Evolutionary conservation across 2,329 filamentous ascomycete genomes (phyloP), one percentile per base, ranked within the genome.

Genomic region (Immersiporthe knoxdaviesiana): DNA sequence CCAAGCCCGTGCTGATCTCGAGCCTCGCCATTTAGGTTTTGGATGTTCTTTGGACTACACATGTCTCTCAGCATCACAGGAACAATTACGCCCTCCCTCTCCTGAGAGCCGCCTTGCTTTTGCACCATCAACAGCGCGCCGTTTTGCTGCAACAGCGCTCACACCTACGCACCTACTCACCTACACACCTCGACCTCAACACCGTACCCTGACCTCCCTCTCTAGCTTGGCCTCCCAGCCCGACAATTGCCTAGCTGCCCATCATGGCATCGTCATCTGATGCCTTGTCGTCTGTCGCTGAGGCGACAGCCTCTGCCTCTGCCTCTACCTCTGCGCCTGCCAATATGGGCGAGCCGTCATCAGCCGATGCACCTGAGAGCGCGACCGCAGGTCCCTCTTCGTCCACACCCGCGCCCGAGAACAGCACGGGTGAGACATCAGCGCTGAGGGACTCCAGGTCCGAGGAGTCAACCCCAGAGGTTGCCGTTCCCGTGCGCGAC

Each of bases 401-500:
- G 60, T 77, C 78, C 41, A 74, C 76, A 63, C 75, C 77, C 66
- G 74, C 78, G 32, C 74, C 78, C 63, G 75, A 73, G 24, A 69
- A 75, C 56, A 70, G 71, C 24, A 70, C 72, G 68, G 72, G 68
- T 32, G 67, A 69, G 64, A 52, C 66, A 11, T 24, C 68, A 63
- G 65, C 67, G 37, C 54, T 66, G 24, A 71, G 70, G 63, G 63
- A 72, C 67, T 30, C 65, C 24, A 73, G 78, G 44, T 71, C 78
- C 54, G 79, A 76, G 65, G 64, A 75, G 21, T 72, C 69, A 59
- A 70, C 74, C n/a, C 66, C 74, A 24, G 65, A 73, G 54, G 47
- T 69, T 64, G 59, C 67, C 11, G 50, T 68, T 37, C 70, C 69
- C 11, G 79, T 84, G 30, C 85, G 87, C 75, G 85, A 87, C 75